Evolutionary conservation across 331 rosid genomes (phyloP).

Genomic region (Saraca asoca): DNA sequence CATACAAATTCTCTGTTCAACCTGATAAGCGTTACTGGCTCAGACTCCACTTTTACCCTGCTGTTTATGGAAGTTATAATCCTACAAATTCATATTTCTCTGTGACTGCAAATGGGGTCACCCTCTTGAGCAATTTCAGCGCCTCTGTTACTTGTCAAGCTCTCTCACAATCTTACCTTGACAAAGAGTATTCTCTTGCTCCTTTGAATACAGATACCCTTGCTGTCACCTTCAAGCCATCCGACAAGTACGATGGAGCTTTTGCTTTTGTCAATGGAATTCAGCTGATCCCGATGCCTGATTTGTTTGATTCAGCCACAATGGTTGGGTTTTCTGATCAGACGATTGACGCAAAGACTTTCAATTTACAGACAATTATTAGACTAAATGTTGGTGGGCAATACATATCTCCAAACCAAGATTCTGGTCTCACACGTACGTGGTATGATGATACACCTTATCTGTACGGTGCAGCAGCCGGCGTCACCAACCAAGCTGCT

Average conservation of each 20-base stretch:
- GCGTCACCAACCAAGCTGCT: conserved; percentile 45
- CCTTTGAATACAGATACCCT: conserved; percentile 45
- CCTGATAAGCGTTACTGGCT: conserved; percentile 64
- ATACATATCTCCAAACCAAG: conserved; percentile 66
- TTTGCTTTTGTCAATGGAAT: conserved; percentile 86
- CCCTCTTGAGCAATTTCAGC: conserved; percentile 74
- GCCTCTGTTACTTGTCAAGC: conserved; percentile 65
- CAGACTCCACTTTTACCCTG: conserved; percentile 85
- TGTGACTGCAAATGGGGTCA: conserved; percentile 54
- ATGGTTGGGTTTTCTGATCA: conserved; percentile 48
- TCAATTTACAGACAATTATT: conserved; percentile 64
- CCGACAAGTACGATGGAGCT: conserved; percentile 34
- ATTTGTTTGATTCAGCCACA: conserved; percentile 43
- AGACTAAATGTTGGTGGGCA: conserved; percentile 85
- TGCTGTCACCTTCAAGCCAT: conserved; percentile 63
- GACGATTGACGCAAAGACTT: conserved; percentile 38
- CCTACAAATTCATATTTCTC: conserved; percentile 59
- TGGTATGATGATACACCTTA: conserved; percentile 88
- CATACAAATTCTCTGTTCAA: conserved; percentile 59
- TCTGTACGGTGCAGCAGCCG: conserved; percentile 56
- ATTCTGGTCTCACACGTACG: conserved; percentile 62
- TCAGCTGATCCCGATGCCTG: conserved; percentile 54
- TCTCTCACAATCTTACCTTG: conserved; percentile 72
- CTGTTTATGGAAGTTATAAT: conserved; percentile 50
- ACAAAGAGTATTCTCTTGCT: conserved; percentile 68